Conservation (phyloP, 257 asterid genomes). For the Solanum pimpinellifolium region DNA sequence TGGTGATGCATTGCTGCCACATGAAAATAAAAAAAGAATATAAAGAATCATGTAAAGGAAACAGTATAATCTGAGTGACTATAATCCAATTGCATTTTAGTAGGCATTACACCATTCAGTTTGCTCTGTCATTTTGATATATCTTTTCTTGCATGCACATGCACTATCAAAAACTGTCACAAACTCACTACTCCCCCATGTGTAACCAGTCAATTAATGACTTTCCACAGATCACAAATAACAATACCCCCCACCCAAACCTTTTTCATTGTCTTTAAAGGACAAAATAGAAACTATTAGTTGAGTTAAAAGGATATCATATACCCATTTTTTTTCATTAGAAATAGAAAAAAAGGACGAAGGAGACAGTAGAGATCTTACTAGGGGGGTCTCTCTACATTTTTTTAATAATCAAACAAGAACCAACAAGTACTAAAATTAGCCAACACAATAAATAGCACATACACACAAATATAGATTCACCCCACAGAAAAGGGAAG, state of each 20-base stretch:
- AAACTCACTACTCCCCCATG: background rate
- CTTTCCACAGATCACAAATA: slow-evolving; percentile 31
- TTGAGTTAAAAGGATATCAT: background rate
- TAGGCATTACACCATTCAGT: slow-evolving; percentile 5
- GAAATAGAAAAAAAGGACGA: background rate
- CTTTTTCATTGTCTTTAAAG: background rate
- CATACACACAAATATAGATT: background rate
- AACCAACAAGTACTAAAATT: background rate
- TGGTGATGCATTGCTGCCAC: slow-evolving; percentile 18
- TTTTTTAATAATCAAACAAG: background rate
- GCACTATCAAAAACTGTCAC: slow-evolving; percentile 12
- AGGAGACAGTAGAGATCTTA: background rate
- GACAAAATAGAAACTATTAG: background rate
- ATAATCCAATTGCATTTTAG: background rate
- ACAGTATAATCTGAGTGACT: background rate
- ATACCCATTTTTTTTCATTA: background rate
- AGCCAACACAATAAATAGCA: background rate
- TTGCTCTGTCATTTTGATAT: slow-evolving; percentile 5
- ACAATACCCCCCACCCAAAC: background rate
- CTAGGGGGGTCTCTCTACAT: background rate
- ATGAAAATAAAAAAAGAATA: slow-evolving; percentile 17
- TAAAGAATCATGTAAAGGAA: background rate
- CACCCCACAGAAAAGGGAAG: background rate
- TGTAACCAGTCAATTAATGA: slow-evolving; percentile 20
- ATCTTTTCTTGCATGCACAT: slow-evolving; percentile 38